A percentile compares a stretch with the other conserved stretches of the same genome.
Evolutionary conservation across 106 monocot genomes (phyloP).

Genomic region (Cymbidium sinense): DNA sequence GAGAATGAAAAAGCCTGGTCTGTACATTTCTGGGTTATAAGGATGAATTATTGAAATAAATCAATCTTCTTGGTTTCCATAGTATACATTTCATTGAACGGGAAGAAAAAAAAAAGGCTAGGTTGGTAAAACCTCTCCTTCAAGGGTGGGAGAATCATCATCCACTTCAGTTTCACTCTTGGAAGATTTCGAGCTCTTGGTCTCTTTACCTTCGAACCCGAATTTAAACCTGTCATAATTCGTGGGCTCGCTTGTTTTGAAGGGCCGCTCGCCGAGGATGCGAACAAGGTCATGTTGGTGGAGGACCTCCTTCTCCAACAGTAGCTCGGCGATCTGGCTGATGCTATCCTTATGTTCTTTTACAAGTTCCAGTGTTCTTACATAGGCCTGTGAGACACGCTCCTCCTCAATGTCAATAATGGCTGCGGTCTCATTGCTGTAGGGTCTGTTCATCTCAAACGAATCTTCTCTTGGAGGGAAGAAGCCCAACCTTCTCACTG

Average conservation of each 20-base stretch:
- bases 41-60: background rate
- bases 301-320: conserved; percentile 94
- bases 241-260: conserved; percentile 48
- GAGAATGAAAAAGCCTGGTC: background rate
- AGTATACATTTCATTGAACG: background rate
- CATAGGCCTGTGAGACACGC: conserved; percentile 76
- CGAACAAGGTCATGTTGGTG: conserved; percentile 82
- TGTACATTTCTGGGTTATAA: background rate
- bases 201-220: conserved; percentile 39
- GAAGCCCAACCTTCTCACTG: conserved; percentile 91
- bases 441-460: conserved; percentile 76
- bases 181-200: background rate
- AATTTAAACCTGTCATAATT: conserved; percentile 73
- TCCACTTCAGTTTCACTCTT: conserved; percentile 5
- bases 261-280: conserved; percentile 77
- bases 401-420: conserved; percentile 89
- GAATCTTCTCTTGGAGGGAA: conserved; percentile 75
- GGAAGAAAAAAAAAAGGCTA: conserved; percentile 2
- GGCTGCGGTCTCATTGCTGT: conserved; percentile 81
- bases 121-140: conserved; percentile 56
- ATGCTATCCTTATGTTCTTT: conserved; percentile 71
- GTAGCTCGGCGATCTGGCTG: conserved; percentile 68
- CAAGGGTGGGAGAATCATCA: conserved; percentile 20
- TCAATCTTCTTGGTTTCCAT: background rate
- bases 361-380: conserved; percentile 49